These are phyloP conservation scores for Elongisporangium anandrum DNA, from an alignment of 352 stramenopile species.

Conservation along the genomic window DNA sequence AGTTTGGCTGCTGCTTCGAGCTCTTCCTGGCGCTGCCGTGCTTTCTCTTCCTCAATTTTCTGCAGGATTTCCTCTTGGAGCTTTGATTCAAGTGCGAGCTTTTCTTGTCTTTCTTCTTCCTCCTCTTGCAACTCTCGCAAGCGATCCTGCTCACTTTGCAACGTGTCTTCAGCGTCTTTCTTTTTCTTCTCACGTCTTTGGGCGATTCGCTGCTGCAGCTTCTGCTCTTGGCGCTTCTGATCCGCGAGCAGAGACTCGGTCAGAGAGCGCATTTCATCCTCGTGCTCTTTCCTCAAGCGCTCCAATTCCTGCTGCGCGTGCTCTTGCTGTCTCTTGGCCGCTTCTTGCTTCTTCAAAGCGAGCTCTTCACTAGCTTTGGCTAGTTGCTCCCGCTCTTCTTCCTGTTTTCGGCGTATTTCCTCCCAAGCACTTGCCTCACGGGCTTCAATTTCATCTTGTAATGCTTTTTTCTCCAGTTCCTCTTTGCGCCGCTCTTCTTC, in stretches of 20 bases:
- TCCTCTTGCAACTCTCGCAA: slow-evolving; percentile 24
- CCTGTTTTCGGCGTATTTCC: slow-evolving; percentile 30
- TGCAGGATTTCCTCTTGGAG: slow-evolving; percentile 23
- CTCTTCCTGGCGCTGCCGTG: slow-evolving; percentile 46
- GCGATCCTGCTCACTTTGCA: slow-evolving; percentile 17
- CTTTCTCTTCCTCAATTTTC: slow-evolving; percentile 48
- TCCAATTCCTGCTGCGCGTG: slow-evolving; percentile 47
- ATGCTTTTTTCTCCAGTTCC: slow-evolving; percentile 23
- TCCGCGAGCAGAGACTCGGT: slow-evolving; percentile 43
- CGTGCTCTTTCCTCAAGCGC: slow-evolving; percentile 53
- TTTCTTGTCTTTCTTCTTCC: slow-evolving; percentile 27
- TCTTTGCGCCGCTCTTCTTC: slow-evolving; percentile 12
- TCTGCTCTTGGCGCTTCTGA: slow-evolving; percentile 57
- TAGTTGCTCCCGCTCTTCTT: slow-evolving; percentile 28
- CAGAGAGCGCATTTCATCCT: slow-evolving; percentile 41
- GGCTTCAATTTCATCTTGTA: slow-evolving; percentile 28
- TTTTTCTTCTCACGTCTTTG: slow-evolving; percentile 44
- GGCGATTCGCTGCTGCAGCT: slow-evolving; percentile 59
- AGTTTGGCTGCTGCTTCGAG: slow-evolving; percentile 33
- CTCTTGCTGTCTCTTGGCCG: slow-evolving; percentile 32
- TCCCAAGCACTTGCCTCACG: slow-evolving; percentile 30
- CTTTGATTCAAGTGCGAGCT: slow-evolving; percentile 20
- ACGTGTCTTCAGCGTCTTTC: slow-evolving; percentile 13
- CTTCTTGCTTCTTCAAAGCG: slow-evolving; percentile 28
- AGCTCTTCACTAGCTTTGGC: slow-evolving; percentile 12